Evolutionary conservation across 2,329 filamentous ascomycete species (phyloP), one percentile per base, ranked within the genome.

Genomic region (Orbilia oligospora): DNA sequence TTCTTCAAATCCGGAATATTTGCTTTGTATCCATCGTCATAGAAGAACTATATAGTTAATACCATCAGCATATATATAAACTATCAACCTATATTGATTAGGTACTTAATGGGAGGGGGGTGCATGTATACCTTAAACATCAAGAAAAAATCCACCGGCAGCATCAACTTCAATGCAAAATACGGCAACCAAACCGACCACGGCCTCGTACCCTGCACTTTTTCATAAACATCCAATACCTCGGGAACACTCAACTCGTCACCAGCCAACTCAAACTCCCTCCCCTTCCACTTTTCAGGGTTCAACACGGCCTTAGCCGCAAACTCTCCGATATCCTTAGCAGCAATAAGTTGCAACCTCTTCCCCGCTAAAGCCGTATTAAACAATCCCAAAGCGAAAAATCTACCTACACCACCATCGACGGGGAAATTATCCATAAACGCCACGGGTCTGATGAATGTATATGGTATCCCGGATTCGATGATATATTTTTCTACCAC

Each of bases 241-340:
- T 86, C 83, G 0, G 64, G 76, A 1, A 85, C 81, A 0, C 83
- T 85, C 55, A 86, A 71, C 69, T 86, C 85, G 61, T 86, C 85
- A 2, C 85, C 85, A 0, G 85, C 86, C 0, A 87, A 80, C 9
- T 84, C 82, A 14, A 86, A 36, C 16, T 84, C 84, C 48, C 81
- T 81, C 46, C 83, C 82, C 3, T 65, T 70, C 81, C 83, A 85
- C n/a, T 64, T 48, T 3, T 77, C 78, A 0, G 83, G 82, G 16
- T 81, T 51, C 10, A 81, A 46, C 5, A 85, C 80, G 5, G 84
- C 84, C 64, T 81, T 78, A 22, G 84, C 84, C 3, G 82, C 85
- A 65, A 84, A 84, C 30, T 83, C 49, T 16, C 85, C 85, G 64
- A 86, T 84, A 80, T 86, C 85, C 1, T 80, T 81, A 41, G 83